Evolutionary conservation across 148 eudicot species (phyloP).

Genomic region (Cornus controversa): DNA sequence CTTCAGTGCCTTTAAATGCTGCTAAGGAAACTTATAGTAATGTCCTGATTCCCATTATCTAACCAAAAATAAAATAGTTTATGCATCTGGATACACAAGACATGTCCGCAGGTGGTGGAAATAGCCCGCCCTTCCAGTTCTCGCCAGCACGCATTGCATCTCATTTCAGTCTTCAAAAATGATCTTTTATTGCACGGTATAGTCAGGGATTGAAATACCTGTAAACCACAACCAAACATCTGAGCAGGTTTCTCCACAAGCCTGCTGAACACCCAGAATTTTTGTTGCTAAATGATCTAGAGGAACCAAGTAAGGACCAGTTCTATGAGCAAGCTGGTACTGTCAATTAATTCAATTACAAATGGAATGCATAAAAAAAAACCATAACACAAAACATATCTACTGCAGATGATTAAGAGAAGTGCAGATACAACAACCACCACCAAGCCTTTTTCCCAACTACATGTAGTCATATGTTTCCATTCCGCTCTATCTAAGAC

Average conservation of each 20-base stretch:
- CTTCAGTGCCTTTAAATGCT: conserved; percentile 60
- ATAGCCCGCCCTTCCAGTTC: conserved; percentile 91
- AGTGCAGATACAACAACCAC: no score
- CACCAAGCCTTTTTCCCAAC: no score
- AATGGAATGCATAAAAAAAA: no score
- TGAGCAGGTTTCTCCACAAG: not conserved
- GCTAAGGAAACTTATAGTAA: conserved; percentile 40
- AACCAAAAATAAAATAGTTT: not conserved
- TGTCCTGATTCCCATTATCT: not conserved
- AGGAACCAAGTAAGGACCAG: no score
- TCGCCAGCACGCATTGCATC: conserved; percentile 98
- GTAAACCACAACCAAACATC: not conserved
- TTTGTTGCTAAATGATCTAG: no score
- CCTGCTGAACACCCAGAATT: no score
- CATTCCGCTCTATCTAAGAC: no score
- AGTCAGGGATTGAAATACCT: not conserved
- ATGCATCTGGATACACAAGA: conserved; percentile 67
- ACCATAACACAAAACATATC: no score
- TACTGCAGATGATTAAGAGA: no score
- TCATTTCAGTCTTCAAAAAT: conserved; percentile 56
- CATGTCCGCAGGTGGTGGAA: conserved; percentile 87
- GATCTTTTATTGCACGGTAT: conserved; percentile 15
- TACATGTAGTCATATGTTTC: no score
- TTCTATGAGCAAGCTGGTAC: no score
- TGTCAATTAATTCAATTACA: no score